Percentiles rank a stretch among this genome's conserved stretches.
Evolutionary conservation across 1,139 yeast species (phyloP).

Genomic region (Scheffersomyces quercinus): DNA sequence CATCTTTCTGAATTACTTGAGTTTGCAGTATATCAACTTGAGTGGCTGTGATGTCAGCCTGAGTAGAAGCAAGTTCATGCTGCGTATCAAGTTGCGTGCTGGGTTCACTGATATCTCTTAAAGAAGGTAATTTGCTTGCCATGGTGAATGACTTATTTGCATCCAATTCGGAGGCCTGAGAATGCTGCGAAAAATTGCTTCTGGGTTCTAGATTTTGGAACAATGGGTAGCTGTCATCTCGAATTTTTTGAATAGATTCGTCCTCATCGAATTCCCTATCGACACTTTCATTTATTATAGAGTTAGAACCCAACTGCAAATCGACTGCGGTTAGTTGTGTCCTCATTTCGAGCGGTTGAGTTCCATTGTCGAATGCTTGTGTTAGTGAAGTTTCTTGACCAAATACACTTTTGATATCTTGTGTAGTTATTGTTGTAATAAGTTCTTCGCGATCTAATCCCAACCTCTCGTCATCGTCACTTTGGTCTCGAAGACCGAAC

Average conservation of each 20-base stretch:
- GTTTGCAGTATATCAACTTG: constrained; percentile 14
- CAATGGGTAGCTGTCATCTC: constrained; percentile 15
- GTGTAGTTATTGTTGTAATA: constrained; percentile 15
- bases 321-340: too few species aligned
- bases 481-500: constrained; percentile 29
- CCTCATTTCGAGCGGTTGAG: background rate
- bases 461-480: constrained; percentile 12
- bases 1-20: constrained; percentile 5
- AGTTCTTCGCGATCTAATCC: constrained; percentile 14
- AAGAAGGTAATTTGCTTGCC: constrained; percentile 19
- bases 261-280: background rate
- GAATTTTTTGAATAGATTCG: background rate
- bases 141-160: constrained; percentile 5
- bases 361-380: background rate
- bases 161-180: constrained; percentile 6
- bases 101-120: constrained; percentile 20
- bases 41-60: constrained; percentile 15
- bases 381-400: constrained; percentile 1
- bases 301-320: background rate
- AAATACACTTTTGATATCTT: constrained; percentile 2
- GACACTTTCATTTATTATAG: background rate
- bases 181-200: constrained; percentile 3
- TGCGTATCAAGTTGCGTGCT: constrained; percentile 7
- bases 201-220: constrained; percentile 36
- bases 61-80: constrained; percentile 14